A percentile compares a stretch with the other conserved stretches of the same genome.
Evolutionary conservation across 2,329 filamentous ascomycete genomes (phyloP).

Genomic region (Byssoonygena ceratinophila): DNA sequence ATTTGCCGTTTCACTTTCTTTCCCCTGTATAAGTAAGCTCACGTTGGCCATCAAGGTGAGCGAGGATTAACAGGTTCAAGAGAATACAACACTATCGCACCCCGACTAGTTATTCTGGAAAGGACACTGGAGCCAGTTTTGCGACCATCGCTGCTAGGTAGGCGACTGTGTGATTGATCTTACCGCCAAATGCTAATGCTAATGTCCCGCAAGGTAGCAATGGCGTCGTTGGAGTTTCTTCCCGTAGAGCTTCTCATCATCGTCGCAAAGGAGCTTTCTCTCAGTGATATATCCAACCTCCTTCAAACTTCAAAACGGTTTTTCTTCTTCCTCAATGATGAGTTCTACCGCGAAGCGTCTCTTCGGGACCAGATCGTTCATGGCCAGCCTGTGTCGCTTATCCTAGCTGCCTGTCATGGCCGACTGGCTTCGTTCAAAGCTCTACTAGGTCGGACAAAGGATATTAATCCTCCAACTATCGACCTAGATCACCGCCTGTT

Average conservation of each 20-base stretch:
- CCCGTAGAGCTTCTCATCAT: not conserved
- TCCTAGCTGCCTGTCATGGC: not conserved
- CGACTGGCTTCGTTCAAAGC: not conserved
- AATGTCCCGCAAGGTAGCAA: not conserved
- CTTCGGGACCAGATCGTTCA: not conserved
- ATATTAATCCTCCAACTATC: not conserved
- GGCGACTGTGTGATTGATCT: not conserved
- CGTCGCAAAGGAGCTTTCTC: not conserved
- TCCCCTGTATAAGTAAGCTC: not conserved
- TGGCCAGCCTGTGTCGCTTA: not conserved
- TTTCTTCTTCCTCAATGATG: not conserved
- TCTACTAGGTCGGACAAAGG: not conserved
- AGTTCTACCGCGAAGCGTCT: not conserved
- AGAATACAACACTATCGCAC: too few species aligned
- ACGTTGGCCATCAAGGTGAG: too few species aligned
- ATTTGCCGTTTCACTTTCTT: not conserved
- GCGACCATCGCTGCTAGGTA: too few species aligned
- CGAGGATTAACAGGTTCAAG: too few species aligned
- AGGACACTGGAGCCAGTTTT: too few species aligned
- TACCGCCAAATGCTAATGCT: not conserved
- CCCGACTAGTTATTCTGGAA: not conserved
- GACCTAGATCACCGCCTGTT: not conserved
- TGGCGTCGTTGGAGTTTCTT: not conserved
- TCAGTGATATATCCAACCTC: constrained; percentile 1
- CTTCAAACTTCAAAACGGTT: not conserved